Evolutionary conservation across 139 green algal species (phyloP).

Genomic region (Prasinococcaceae sp.): DNA sequence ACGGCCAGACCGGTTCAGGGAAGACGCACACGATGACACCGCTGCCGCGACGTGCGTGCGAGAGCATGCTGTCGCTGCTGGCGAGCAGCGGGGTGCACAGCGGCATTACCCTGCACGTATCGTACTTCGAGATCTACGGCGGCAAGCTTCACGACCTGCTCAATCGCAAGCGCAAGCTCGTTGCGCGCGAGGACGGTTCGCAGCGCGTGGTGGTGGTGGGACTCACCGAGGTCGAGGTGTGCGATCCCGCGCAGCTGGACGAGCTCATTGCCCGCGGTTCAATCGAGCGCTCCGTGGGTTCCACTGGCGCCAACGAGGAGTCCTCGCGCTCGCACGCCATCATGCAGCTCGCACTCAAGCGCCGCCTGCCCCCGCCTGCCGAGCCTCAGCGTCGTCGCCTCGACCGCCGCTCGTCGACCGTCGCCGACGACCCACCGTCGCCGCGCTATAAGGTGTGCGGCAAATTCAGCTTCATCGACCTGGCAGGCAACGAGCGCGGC

Average conservation of each 20-base stretch:
- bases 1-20: conserved; percentile 64
- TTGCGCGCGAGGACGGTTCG: conserved; percentile 83
- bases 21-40: conserved; percentile 97
- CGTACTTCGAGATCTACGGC: conserved; percentile 95
- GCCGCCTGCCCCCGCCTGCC: too few species aligned
- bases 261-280: not conserved
- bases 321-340: conserved; percentile 89
- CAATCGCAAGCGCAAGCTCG: conserved; percentile 72
- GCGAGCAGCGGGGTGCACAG: conserved; percentile 25
- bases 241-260: not conserved
- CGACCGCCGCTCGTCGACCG: too few species aligned
- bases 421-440: too few species aligned
- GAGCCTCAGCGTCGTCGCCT: not conserved
- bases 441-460: too few species aligned
- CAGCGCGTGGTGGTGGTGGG: conserved; percentile 71
- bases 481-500: conserved; percentile 88
- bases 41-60: conserved; percentile 68
- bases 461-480: conserved; percentile 96
- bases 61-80: conserved; percentile 69
- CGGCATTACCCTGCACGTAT: conserved; percentile 47
- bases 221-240: conserved; percentile 27
- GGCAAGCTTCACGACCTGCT: conserved; percentile 95
- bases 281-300: conserved; percentile 43
- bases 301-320: conserved; percentile 89
- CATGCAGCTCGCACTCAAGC: conserved; percentile 78